Conservation (phyloP, 768 basidiomycete genomes). For the Lactarius tabidus region DNA sequence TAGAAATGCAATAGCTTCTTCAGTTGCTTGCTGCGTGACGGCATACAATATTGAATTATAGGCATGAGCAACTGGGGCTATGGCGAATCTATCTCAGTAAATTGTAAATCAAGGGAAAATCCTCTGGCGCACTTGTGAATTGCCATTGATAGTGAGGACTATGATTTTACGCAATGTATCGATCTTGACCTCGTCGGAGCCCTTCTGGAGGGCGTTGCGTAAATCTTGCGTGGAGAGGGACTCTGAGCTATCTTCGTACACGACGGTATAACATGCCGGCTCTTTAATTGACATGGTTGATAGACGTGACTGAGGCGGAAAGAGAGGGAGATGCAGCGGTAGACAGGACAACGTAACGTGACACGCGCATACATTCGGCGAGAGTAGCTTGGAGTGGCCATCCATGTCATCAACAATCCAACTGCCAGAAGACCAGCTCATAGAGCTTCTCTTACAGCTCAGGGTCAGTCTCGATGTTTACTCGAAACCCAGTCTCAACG, state of each 20-base stretch:
- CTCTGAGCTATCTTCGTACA: slow-evolving; percentile 70
- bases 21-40: slow-evolving; percentile 89
- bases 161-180: slow-evolving; percentile 95
- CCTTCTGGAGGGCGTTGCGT: slow-evolving; percentile 82
- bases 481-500: neutral
- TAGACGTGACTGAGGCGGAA: neutral
- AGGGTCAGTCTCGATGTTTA: slow-evolving; percentile 40
- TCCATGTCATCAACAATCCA: slow-evolving; percentile 52
- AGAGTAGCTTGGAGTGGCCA: slow-evolving; percentile 27
- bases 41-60: slow-evolving; percentile 97
- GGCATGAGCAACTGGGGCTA: slow-evolving; percentile 96
- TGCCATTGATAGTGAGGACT: slow-evolving; percentile 90
- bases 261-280: slow-evolving; percentile 70
- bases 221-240: slow-evolving; percentile 80
- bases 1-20: slow-evolving; percentile 97
- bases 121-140: slow-evolving; percentile 64
- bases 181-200: slow-evolving; percentile 93
- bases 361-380: slow-evolving; percentile 6
- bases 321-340: neutral
- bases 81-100: slow-evolving; percentile 1
- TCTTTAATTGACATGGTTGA: slow-evolving; percentile 43
- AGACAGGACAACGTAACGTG: slow-evolving; percentile 3
- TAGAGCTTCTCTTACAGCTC: slow-evolving; percentile 72
- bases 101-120: neutral
- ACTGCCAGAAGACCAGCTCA: slow-evolving; percentile 58